A percentile compares a stretch with the other conserved stretches of the same genome.
Conservation (phyloP, 768 basidiomycete species). For the Lyophyllum atratum region DNA sequence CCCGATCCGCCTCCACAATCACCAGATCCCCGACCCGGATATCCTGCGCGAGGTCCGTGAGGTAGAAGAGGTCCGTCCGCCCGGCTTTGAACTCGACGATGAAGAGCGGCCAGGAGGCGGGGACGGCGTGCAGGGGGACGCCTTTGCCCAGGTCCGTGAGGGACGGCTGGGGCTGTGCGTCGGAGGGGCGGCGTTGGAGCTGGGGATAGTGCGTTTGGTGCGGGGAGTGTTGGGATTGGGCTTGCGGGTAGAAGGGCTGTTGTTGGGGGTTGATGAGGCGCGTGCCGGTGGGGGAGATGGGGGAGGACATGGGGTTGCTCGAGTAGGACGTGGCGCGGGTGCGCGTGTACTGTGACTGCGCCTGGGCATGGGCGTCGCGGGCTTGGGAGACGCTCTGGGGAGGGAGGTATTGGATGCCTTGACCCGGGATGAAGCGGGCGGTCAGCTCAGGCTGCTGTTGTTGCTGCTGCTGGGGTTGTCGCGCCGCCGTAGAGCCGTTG, state of each 20-base stretch:
- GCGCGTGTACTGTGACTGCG: conserved; percentile 36
- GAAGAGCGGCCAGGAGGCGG: conserved; percentile 85
- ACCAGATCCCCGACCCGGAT: conserved; percentile 89
- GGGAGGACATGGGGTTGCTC: conserved; percentile 42
- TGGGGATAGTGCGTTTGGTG: conserved; percentile 15
- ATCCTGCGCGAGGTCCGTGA: conserved; percentile 60
- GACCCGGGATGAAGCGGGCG: conserved; percentile 65
- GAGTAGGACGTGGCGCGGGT: conserved; percentile 43
- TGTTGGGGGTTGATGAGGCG: conserved; percentile 47
- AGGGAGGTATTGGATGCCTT: conserved; percentile 28
- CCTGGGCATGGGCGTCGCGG: conserved; percentile 18
- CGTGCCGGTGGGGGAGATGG: conserved; percentile 53
- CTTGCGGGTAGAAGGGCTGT: conserved; percentile 43
- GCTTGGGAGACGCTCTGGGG: conserved; percentile 20
- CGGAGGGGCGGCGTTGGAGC: conserved; percentile 43
- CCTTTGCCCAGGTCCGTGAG: conserved; percentile 82
- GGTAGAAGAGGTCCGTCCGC: conserved; percentile 92
- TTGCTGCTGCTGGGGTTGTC: conserved; percentile 23
- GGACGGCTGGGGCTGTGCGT: conserved; percentile 31
- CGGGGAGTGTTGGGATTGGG: too few relatives aligned
- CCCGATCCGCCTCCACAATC: conserved; percentile 95
- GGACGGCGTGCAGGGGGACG: conserved; percentile 81
- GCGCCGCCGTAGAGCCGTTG: conserved; percentile 25
- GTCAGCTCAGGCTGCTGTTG: conserved; percentile 42
- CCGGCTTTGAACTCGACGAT: conserved; percentile 99